A percentile compares a stretch with the other conserved stretches of the same genome.
Conservation (phyloP, 306 rosid species). For the Adenanthera pavonina region DNA sequence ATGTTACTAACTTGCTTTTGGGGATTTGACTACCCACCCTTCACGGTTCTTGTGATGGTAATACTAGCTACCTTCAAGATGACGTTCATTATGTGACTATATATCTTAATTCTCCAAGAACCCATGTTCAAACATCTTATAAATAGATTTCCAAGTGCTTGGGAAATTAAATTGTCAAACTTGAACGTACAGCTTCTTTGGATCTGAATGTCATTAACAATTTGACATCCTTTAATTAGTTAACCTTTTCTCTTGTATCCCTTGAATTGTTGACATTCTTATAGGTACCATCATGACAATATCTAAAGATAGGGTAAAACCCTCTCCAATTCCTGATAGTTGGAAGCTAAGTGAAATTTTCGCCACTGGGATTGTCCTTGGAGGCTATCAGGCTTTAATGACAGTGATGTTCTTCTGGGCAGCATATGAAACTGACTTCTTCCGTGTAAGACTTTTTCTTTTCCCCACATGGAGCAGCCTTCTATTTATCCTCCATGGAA, state of each 20-base stretch:
- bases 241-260: constrained; percentile 1
- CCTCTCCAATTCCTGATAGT: constrained; percentile 73
- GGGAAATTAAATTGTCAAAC: too few relatives aligned
- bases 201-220: not conserved
- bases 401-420: constrained; percentile 62
- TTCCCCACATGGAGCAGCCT: too few relatives aligned
- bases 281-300: constrained; percentile 78
- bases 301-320: constrained; percentile 73
- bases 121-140: too few relatives aligned
- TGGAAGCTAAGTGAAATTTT: constrained; percentile 80
- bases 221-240: not conserved
- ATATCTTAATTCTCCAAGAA: too few relatives aligned
- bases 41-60: constrained; percentile 83
- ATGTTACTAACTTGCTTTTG: constrained; percentile 65
- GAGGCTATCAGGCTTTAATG: constrained; percentile 64
- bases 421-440: constrained; percentile 53
- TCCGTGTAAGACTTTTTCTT: constrained; percentile 49
- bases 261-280: constrained; percentile 29
- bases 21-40: constrained; percentile 75
- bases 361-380: constrained; percentile 67
- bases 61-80: constrained; percentile 31
- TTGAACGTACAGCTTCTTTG: not conserved
- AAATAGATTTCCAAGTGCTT: too few relatives aligned
- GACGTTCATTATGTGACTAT: too few relatives aligned
- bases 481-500: too few relatives aligned